Conservation (phyloP, 2,329 filamentous ascomycete genomes). For the Trichoderma atrobrunneum region DNA sequence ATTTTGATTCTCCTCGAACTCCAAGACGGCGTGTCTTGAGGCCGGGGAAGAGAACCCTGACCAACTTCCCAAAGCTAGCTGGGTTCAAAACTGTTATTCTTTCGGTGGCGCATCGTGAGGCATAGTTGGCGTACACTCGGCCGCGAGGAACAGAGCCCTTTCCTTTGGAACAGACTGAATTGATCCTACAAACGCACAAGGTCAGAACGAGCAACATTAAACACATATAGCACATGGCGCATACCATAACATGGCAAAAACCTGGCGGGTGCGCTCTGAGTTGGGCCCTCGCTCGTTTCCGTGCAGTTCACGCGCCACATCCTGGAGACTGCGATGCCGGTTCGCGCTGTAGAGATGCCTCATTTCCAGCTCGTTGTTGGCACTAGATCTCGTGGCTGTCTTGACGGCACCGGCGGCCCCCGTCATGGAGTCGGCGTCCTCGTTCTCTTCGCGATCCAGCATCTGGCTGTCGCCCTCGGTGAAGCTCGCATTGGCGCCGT, state of each 20-base stretch:
- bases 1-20: conserved; percentile 95
- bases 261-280: conserved; percentile 77
- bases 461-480: conserved; percentile 58
- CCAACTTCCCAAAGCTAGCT: conserved; percentile 95
- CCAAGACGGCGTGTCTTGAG: conserved; percentile 89
- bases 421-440: conserved; percentile 54
- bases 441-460: conserved; percentile 57
- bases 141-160: conserved; percentile 88
- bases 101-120: conserved; percentile 86
- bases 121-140: conserved; percentile 93
- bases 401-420: conserved; percentile 49
- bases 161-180: conserved; percentile 67
- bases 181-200: conserved; percentile 59
- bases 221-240: conserved; percentile 29
- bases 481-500: conserved; percentile 51
- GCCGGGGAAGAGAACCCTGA: conserved; percentile 92
- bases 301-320: conserved; percentile 73
- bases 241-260: conserved; percentile 88
- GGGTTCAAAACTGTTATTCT: conserved; percentile 94
- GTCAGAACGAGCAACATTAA: background rate
- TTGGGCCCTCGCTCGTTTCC: conserved; percentile 77
- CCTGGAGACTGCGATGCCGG: conserved; percentile 62
- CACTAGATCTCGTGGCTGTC: conserved; percentile 63
- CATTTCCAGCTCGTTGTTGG: conserved; percentile 79
- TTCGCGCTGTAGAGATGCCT: conserved; percentile 71